Evolutionary conservation across 2,329 filamentous ascomycete species (phyloP), one percentile per base, ranked within the genome.

Genomic region (Stromatinia cepivora): DNA sequence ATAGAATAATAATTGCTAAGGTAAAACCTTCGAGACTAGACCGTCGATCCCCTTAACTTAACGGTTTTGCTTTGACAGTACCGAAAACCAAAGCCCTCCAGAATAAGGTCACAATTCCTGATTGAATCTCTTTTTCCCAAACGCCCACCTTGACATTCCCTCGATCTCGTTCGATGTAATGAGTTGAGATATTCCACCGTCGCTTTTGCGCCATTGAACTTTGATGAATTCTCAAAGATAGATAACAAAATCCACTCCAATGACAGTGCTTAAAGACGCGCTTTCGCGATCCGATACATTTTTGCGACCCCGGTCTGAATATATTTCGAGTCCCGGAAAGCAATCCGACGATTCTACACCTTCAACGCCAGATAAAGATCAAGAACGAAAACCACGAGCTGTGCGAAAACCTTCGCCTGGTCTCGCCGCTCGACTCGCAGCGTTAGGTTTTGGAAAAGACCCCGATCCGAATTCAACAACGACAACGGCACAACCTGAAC

Each of bases 401-500:
- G 71, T 75, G 69, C 86, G 87, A 75, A 89, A 87, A 77, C 86
- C 88, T 1, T 89, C 87, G 15, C 88, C 88, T 53, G 88, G 88
- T 52, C 81, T 90, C 65, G 87, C 88, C 73, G 87, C 87, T 71
- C 86, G 88, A 77, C 83, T 90, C 68, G 89, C 88, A 76, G 88
- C 88, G 54, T 81, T 90, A 57, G 87, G 88, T 52, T 88, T 90
- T 72, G 86, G 86, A 69, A 79, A 73, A 63, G 73, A 76, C 25
- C 56, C 72, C 34, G 71, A 61, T 62, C 75, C 74, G 54, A 61
- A 54, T 48, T 65, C 67, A 15, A 72, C 67, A 39, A 62, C 70
- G 58, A 56, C 68, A 58, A 70, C 65, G 64, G 71, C 71, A 57
- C 73, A 75, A 75, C 77, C 80, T 75, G 80, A 79, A 66, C 78